phyloP scores from a whole-genome alignment of 345 rosid species.

The Pugionium dolabratum region DNA sequence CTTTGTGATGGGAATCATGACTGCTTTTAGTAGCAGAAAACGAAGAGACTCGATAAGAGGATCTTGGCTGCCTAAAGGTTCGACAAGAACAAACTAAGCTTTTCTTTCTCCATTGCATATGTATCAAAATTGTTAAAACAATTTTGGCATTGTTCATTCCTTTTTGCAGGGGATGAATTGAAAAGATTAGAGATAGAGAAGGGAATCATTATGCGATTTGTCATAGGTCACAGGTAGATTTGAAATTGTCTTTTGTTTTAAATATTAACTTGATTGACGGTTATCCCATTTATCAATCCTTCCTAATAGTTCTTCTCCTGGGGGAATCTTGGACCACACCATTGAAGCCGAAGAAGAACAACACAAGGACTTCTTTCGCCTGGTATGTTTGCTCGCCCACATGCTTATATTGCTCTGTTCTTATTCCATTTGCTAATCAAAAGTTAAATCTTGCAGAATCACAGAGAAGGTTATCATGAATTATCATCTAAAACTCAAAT shows the following conservation, averaged over 20 bases:
- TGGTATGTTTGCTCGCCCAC: conserved; percentile 31
- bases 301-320: conserved; percentile 44
- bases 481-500: conserved; percentile 76
- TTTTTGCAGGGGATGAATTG: conserved; percentile 54
- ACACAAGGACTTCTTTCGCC: conserved; percentile 72
- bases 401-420: neutral
- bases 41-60: conserved; percentile 73
- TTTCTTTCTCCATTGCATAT: conserved; percentile 15
- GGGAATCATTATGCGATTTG: conserved; percentile 73
- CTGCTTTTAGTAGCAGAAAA: conserved; percentile 88
- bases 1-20: conserved; percentile 79
- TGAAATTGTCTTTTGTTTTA: conserved; percentile 60
- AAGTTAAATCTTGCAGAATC: conserved; percentile 62
- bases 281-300: conserved; percentile 6
- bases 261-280: conserved; percentile 54
- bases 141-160: conserved; percentile 30
- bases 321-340: conserved; percentile 69
- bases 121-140: conserved; percentile 2
- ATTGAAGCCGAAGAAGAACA: conserved; percentile 69
- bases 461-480: conserved; percentile 81
- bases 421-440: neutral
- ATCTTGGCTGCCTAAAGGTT: conserved; percentile 91
- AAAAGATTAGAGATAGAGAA: conserved; percentile 78
- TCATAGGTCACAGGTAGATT: conserved; percentile 81
- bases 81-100: neutral